Conservation (phyloP, 2,329 filamentous ascomycete genomes). For the Fusarium setosum region DNA sequence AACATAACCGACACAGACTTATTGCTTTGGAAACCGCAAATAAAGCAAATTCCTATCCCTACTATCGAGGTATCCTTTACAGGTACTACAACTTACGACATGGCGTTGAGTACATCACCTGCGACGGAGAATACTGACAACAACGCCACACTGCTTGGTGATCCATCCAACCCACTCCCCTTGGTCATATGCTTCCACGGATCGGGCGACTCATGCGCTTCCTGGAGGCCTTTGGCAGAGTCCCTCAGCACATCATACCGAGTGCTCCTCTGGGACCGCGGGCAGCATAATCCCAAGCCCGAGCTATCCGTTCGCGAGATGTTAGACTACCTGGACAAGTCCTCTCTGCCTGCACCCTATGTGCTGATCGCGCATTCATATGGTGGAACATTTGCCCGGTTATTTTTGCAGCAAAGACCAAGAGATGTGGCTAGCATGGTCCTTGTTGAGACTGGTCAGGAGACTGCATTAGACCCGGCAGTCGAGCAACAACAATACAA, state of each 20-base stretch:
- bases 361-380: slow-evolving; percentile 35
- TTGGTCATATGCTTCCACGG: slow-evolving; percentile 36
- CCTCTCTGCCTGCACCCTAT: neutral
- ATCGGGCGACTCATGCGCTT: slow-evolving; percentile 32
- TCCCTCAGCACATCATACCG: slow-evolving; percentile 8
- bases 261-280: slow-evolving; percentile 29
- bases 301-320: neutral
- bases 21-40: too few relatives aligned
- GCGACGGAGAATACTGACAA: too few relatives aligned
- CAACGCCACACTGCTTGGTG: neutral
- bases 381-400: slow-evolving; percentile 30
- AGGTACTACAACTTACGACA: too few relatives aligned
- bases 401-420: slow-evolving; percentile 24
- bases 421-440: slow-evolving; percentile 31
- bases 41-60: too few relatives aligned
- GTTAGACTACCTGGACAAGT: neutral
- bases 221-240: slow-evolving; percentile 21
- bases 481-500: slow-evolving; percentile 30
- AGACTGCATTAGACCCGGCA: slow-evolving; percentile 20
- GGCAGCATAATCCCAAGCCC: slow-evolving; percentile 4
- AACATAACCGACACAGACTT: too few relatives aligned
- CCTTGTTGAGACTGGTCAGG: slow-evolving; percentile 37
- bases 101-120: too few relatives aligned
- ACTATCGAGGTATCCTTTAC: too few relatives aligned
- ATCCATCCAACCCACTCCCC: neutral